Base-by-base conservation (phyloP, 306 rosid genomes). In the Potentilla sterilis region DNA sequence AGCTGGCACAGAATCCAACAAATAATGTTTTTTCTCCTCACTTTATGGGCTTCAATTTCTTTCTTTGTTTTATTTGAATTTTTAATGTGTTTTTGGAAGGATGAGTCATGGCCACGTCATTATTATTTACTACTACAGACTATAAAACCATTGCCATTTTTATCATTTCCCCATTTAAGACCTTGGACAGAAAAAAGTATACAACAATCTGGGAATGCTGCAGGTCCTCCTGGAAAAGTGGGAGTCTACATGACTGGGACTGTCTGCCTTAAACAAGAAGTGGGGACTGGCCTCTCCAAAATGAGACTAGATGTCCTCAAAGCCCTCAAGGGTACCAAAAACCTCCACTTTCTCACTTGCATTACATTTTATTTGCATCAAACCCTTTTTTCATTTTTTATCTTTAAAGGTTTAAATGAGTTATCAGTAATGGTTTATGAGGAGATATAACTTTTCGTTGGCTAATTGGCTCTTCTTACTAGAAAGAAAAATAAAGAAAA, bases 1-100 rank as follows among this genome's bases (percentile, higher is more conserved):
- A 67, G 74, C n/a, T 49, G 82, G 81, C 83, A 86, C 91, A 44
- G 32, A 40, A 48, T 78, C 81, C 89, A 43, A 82, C 43, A 16
- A 72, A 38, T 68, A 75, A 64, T 76, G 55, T 59, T 73, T 77
- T 75, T 75, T 75, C 54, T 87, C 72, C 73, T 67, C 73, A 21
- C 43, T 70, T 80, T 21, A 14, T 72, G 14, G 79, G 43, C 61
- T 41, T 51, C n/a, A 77, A 73, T 83, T 58, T 16, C 41, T 49
- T 28, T 14, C 24, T 1, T 16, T 18, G 28, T 14, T 7, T 34
- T 15, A 37, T 9, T 65, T 3, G 1, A 40, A 34, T 35, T n/a
- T 65, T 38, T 19, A 38, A 38, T 40, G 12, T 34, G 68, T 34
- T 63, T 28, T 9, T 5, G 16, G 40, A 37, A 13, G 19, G 22